These are phyloP conservation scores for Bodo saltans DNA, from an alignment of 78 protist species.

Conservation along the genomic window DNA sequence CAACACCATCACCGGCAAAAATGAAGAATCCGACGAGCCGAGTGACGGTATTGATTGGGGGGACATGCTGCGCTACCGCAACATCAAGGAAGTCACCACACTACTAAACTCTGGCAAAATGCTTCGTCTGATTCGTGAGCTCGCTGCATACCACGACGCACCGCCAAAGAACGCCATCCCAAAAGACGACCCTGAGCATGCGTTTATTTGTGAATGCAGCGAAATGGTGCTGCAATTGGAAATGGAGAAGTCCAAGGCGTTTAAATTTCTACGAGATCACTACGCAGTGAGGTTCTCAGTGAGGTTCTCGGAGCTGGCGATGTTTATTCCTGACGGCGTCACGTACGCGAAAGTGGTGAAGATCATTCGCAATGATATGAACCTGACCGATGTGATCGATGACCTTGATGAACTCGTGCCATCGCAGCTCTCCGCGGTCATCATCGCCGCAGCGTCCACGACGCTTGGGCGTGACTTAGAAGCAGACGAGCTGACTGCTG, in stretches of 20 bases:
- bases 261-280: conserved; percentile 2
- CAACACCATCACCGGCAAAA: no score
- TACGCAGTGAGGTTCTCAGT: conserved; percentile 22
- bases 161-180: neutral
- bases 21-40: no score
- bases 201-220: conserved; percentile 7
- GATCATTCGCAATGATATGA: conserved; percentile 8
- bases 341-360: neutral
- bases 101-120: neutral
- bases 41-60: no score
- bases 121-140: neutral
- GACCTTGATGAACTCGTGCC: conserved; percentile 1
- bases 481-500: neutral
- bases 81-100: neutral
- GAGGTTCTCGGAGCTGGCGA: conserved; percentile 24
- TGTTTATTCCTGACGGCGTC: neutral
- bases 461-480: conserved; percentile 4
- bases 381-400: neutral
- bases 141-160: neutral
- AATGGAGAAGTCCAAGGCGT: conserved; percentile 12
- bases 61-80: neutral
- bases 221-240: conserved; percentile 8
- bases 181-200: conserved; percentile 11
- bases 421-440: neutral
- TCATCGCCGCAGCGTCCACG: conserved; percentile 20